Evolutionary conservation across 768 basidiomycete genomes (phyloP).

Genomic region (Lactarius sanguifluus): DNA sequence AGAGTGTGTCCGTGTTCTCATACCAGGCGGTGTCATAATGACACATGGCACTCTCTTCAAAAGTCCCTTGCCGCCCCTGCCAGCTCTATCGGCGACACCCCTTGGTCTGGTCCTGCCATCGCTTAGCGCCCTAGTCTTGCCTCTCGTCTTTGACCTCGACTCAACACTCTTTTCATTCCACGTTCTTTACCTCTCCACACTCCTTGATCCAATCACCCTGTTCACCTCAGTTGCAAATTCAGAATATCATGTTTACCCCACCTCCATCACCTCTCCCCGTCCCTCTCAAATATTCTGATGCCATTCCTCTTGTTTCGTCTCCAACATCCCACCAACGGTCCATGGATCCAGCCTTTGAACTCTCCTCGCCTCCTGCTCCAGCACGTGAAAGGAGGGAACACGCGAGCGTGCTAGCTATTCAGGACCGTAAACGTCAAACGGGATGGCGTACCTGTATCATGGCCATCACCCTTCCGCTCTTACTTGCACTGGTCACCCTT

Average conservation of each 20-base stretch:
- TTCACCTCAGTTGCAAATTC: neutral
- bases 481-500: slow-evolving; percentile 53
- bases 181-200: slow-evolving; percentile 15
- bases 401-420: neutral
- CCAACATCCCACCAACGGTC: slow-evolving; percentile 5
- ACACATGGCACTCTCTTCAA: too few species aligned
- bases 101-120: too few species aligned
- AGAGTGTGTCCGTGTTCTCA: neutral
- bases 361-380: slow-evolving; percentile 25
- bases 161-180: slow-evolving; percentile 19
- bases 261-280: slow-evolving; percentile 43
- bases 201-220: neutral
- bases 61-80: neutral
- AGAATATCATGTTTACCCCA: slow-evolving; percentile 39
- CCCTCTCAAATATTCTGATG: slow-evolving; percentile 20
- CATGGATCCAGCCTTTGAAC: slow-evolving; percentile 4
- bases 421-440: slow-evolving; percentile 42
- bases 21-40: neutral
- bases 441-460: slow-evolving; percentile 50
- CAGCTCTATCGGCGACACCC: neutral
- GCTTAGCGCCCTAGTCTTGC: neutral
- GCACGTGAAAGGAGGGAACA: neutral
- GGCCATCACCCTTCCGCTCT: slow-evolving; percentile 55
- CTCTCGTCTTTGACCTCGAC: neutral
- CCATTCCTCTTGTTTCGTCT: slow-evolving; percentile 4